Conservation (phyloP, 768 basidiomycete genomes). For the Pleurotus salmoneostramineus region DNA sequence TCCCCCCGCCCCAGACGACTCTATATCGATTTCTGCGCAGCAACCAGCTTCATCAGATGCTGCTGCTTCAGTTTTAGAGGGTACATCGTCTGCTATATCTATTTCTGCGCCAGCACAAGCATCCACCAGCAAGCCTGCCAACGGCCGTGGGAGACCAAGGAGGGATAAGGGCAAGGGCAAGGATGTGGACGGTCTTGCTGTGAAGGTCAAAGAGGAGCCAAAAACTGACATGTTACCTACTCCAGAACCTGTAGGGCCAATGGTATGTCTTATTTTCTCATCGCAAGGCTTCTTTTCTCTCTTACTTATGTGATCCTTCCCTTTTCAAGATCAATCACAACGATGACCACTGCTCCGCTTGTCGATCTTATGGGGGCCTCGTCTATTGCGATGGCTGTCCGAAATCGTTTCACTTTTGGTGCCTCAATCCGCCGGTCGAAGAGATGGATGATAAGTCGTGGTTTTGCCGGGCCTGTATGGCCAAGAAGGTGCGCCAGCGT, state of each 20-base stretch:
- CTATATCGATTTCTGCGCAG: conserved; percentile 30
- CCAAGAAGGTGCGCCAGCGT: conserved; percentile 53
- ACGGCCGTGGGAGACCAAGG: conserved; percentile 29
- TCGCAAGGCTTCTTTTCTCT: background rate
- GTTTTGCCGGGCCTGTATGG: conserved; percentile 73
- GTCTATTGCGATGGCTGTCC: conserved; percentile 98
- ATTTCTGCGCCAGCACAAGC: conserved; percentile 58
- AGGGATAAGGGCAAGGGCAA: conserved; percentile 57
- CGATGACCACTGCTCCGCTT: conserved; percentile 85
- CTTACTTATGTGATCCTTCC: conserved; percentile 9
- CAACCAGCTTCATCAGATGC: conserved; percentile 42
- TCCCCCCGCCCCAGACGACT: conserved; percentile 31
- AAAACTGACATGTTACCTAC: conserved; percentile 38
- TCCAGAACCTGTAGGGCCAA: conserved; percentile 40
- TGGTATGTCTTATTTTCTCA: conserved; percentile 27
- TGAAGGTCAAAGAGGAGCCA: conserved; percentile 52
- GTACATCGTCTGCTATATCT: conserved; percentile 49
- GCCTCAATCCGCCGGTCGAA: conserved; percentile 94
- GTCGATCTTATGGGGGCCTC: conserved; percentile 77
- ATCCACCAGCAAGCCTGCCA: conserved; percentile 27
- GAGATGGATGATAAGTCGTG: conserved; percentile 75
- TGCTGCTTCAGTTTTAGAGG: conserved; percentile 47
- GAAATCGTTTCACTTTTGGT: conserved; percentile 93
- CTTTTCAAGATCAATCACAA: conserved; percentile 43
- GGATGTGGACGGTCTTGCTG: conserved; percentile 33